Conservation (phyloP, 345 rosid genomes). For the Arabis hirsuta region DNA sequence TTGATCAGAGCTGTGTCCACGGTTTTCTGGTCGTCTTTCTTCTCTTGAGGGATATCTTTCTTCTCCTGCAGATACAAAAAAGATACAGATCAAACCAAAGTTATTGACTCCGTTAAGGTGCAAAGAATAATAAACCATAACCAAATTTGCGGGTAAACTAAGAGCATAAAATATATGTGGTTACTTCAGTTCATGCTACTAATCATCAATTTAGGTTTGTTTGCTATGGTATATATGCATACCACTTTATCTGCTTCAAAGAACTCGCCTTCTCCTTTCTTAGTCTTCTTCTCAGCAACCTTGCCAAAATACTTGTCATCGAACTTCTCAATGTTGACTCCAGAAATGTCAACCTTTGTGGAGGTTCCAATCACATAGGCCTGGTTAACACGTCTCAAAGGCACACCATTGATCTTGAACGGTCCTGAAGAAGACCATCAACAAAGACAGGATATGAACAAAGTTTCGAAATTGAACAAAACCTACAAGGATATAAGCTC, state of each 20-base stretch:
- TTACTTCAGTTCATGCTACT: neutral
- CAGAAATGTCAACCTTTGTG: slow-evolving; percentile 70
- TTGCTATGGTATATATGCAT: slow-evolving; percentile 6
- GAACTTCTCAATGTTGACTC: slow-evolving; percentile 56
- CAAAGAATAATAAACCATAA: neutral
- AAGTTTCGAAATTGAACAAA: neutral
- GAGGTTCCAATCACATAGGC: slow-evolving; percentile 71
- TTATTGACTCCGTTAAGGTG: neutral
- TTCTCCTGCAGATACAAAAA: slow-evolving; percentile 51
- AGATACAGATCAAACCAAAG: neutral
- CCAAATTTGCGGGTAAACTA: neutral
- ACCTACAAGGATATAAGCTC: too few species aligned
- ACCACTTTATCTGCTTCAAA: slow-evolving; percentile 86
- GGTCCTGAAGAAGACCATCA: slow-evolving; percentile 53
- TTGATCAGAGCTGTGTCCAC: slow-evolving; percentile 66
- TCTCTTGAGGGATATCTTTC: slow-evolving; percentile 67
- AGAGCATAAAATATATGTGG: neutral
- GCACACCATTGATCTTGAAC: slow-evolving; percentile 80
- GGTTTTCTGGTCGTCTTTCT: slow-evolving; percentile 83
- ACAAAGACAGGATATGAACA: neutral
- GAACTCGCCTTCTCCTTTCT: slow-evolving; percentile 80
- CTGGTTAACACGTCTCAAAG: slow-evolving; percentile 70
- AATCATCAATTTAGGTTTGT: neutral
- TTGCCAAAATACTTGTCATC: slow-evolving; percentile 69
- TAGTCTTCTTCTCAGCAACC: slow-evolving; percentile 73